Base-by-base conservation (phyloP, 2,329 filamentous ascomycete species). In the Plenodomus lindquistii region DNA sequence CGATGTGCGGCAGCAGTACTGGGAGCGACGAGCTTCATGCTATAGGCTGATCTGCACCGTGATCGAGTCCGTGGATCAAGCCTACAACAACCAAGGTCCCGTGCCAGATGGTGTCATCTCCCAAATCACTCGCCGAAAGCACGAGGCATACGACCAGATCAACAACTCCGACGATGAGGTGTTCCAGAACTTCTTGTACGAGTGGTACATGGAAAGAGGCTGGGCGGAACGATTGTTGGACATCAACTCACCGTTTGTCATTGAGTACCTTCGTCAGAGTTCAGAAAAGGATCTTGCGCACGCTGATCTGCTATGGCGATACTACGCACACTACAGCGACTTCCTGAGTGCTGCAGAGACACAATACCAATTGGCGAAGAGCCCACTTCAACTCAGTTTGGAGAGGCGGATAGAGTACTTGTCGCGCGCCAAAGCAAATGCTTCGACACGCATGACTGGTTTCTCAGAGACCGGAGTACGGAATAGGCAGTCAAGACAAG, bases 181-280 rank as follows among this genome's bases (percentile, higher is more conserved):
- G 4, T 99, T 99, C 77, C 88, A 97, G 70, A 95, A 90, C 52
- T 91, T 90, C 63, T 80, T 99, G n/a, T 99, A 97, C 69, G 92
- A 97, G 65, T 99, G 94, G 93, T 99, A 99, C 72, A 85, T 97
- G 58, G 75, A 82, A 44, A 86, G 92, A 69, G 87, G 88, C 16
- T 92, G 89, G 85, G 88, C 85, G 9, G 91, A 97, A 55, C 87
- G 91, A 13, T 82, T 99, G 21, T 82, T 99, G 27, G 85, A 87
- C 29, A 91, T 94, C 42, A 84, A 92, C 48, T 96, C 92, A 4
- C 84, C 87, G 0, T 92, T 91, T 63, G 91, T 97, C 20, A 82
- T 95, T 36, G 88, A 86, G 2, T 99, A 96, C 69, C 82, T 99
- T 2, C 81, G 89, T 64, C 85, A 88, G 44, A 86, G 91, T 50